Conservation (phyloP, 345 rosid genomes). For the Euphorbia lathyris region DNA sequence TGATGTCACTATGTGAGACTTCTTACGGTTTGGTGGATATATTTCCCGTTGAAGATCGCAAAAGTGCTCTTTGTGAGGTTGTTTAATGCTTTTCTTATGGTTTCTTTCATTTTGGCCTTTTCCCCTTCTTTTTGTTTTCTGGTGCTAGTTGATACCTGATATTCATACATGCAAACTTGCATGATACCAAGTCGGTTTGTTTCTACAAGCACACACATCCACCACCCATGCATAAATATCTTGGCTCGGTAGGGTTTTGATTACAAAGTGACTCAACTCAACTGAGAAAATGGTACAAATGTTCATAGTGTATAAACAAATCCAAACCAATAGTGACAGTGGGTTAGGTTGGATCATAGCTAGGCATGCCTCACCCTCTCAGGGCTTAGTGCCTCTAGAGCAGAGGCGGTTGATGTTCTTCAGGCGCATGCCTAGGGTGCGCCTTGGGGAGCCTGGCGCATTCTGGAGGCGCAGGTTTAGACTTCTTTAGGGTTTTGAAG, state of each 20-base stretch:
- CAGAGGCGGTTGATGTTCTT: no score
- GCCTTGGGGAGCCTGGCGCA: no score
- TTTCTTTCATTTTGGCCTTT: conserved; percentile 3
- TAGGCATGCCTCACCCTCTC: no score
- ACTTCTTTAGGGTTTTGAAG: no score
- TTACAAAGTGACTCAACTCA: background rate
- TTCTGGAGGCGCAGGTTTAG: no score
- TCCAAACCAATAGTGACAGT: background rate
- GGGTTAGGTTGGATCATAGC: no score
- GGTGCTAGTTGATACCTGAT: background rate
- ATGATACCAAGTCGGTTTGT: background rate
- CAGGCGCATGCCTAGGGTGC: no score
- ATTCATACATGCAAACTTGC: background rate
- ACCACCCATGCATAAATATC: background rate
- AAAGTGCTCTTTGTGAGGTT: conserved; percentile 93
- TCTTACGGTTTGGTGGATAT: conserved; percentile 95
- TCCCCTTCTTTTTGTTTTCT: background rate
- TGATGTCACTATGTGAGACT: conserved; percentile 80
- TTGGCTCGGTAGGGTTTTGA: background rate
- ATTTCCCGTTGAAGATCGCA: conserved; percentile 96
- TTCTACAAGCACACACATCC: background rate
- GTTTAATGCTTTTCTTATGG: background rate
- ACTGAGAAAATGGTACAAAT: background rate
- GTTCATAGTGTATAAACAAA: background rate
- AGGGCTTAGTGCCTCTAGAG: no score